These are phyloP conservation scores for Lipomyces starkeyi DNA, from an alignment of 805 yeast genomes.

Conservation along the genomic window DNA sequence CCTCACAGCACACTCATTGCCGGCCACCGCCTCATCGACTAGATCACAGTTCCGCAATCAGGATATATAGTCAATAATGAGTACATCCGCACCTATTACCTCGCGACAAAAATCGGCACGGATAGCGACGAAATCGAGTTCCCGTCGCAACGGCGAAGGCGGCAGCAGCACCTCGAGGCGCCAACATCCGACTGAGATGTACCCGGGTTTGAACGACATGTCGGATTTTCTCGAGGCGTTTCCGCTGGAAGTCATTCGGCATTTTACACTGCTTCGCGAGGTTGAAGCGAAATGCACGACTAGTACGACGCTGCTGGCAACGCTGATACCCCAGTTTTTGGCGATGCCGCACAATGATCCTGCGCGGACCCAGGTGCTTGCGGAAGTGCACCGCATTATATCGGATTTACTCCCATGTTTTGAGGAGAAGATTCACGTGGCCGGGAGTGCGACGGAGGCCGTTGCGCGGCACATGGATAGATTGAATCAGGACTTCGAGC, in stretches of 20 bases:
- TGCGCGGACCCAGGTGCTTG: conserved; percentile 44
- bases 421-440: conserved; percentile 97
- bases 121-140: conserved; percentile 27
- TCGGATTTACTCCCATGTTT: conserved; percentile 85
- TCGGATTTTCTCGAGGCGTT: conserved; percentile 89
- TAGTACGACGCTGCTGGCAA: conserved; percentile 69
- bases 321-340: conserved; percentile 58
- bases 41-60: background rate
- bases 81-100: conserved; percentile 8
- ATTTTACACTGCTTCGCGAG: conserved; percentile 86
- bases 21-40: background rate
- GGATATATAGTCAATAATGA: conserved; percentile 7
- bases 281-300: conserved; percentile 92
- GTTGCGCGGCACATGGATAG: conserved; percentile 70
- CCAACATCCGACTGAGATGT: conserved; percentile 49
- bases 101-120: conserved; percentile 31
- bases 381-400: conserved; percentile 52
- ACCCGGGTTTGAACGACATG: conserved; percentile 90
- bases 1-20: background rate
- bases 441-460: conserved; percentile 85
- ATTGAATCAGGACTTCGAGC: conserved; percentile 78
- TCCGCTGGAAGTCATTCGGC: conserved; percentile 81
- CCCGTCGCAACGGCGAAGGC: conserved; percentile 10
- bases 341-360: conserved; percentile 33
- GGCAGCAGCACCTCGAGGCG: conserved; percentile 6